Conservation (phyloP, 2,329 filamentous ascomycete species). For the Botrytis tulipae region DNA sequence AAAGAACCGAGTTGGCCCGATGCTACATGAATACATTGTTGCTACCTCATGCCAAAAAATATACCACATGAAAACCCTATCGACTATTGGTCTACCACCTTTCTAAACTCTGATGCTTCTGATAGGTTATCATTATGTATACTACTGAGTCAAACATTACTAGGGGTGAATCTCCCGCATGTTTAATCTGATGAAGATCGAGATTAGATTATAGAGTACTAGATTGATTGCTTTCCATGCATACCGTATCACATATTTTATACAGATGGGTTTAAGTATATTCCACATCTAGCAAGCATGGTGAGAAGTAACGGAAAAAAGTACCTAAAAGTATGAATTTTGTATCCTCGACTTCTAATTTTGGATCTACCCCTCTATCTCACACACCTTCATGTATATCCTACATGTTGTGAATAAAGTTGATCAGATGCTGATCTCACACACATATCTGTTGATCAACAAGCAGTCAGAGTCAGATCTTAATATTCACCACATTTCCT, state of each 20-base stretch:
- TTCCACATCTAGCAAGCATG: not conserved
- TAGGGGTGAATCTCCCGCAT: not conserved
- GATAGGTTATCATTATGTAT: not conserved
- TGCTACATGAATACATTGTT: not conserved
- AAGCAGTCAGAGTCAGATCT: not conserved
- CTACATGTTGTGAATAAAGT: not conserved
- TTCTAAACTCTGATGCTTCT: not conserved
- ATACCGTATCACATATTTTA: not conserved
- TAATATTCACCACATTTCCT: not conserved
- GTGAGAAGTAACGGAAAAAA: not conserved
- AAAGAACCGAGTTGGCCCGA: not conserved
- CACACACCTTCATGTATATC: not conserved
- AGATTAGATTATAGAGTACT: not conserved
- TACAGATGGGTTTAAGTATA: not conserved
- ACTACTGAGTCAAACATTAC: not conserved
- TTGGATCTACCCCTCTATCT: not conserved
- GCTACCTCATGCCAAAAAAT: not conserved
- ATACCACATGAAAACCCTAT: not conserved
- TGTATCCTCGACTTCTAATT: not conserved
- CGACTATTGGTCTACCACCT: not conserved
- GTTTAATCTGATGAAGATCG: not conserved
- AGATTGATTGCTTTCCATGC: conserved; percentile 9
- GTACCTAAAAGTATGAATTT: not conserved
- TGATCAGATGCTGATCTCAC: conserved; percentile 1
- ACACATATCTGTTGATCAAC: not conserved